A percentile compares a stretch with the other conserved stretches of the same genome.
phyloP scores from a whole-genome alignment of 768 basidiomycete genomes.

The Podaxis carcinomalis region DNA sequence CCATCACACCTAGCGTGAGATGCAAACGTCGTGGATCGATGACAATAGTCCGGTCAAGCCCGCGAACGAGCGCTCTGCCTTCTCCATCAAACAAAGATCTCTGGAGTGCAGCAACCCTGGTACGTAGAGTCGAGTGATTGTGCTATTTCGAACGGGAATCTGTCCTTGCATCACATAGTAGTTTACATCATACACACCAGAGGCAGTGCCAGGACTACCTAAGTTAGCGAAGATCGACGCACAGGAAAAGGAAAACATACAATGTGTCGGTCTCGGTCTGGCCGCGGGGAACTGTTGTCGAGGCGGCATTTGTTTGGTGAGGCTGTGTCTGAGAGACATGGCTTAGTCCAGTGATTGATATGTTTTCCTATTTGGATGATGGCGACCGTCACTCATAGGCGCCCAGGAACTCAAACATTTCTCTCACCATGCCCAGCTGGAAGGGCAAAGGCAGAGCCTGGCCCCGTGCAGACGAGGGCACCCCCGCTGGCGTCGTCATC shows the following conservation, averaged over 20 bases:
- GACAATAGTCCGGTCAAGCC: conserved; percentile 58
- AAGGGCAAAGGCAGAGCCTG: conserved; percentile 20
- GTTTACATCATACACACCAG: conserved; percentile 19
- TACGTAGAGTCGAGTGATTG: conserved; percentile 35
- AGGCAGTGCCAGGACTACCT: conserved; percentile 27
- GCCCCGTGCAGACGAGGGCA: conserved; percentile 16
- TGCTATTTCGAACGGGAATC: conserved; percentile 11
- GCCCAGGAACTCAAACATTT: not conserved
- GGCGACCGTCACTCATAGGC: not conserved
- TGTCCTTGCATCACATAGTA: not conserved
- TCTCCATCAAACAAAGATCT: conserved; percentile 30
- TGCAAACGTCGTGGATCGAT: conserved; percentile 60
- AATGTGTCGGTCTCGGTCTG: conserved; percentile 26
- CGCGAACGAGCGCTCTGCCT: conserved; percentile 33
- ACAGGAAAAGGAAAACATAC: conserved; percentile 14
- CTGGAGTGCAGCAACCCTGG: conserved; percentile 33
- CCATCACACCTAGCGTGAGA: conserved; percentile 73
- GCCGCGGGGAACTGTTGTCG: not conserved
- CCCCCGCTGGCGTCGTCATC: conserved; percentile 55
- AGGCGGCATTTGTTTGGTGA: conserved; percentile 5
- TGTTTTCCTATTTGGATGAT: conserved; percentile 5
- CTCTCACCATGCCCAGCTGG: conserved; percentile 12
- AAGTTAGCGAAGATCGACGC: not conserved
- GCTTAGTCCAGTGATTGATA: not conserved
- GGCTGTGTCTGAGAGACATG: conserved; percentile 4